Evolutionary conservation across 768 basidiomycete genomes (phyloP).

Genomic region (Lyophyllum semitale): DNA sequence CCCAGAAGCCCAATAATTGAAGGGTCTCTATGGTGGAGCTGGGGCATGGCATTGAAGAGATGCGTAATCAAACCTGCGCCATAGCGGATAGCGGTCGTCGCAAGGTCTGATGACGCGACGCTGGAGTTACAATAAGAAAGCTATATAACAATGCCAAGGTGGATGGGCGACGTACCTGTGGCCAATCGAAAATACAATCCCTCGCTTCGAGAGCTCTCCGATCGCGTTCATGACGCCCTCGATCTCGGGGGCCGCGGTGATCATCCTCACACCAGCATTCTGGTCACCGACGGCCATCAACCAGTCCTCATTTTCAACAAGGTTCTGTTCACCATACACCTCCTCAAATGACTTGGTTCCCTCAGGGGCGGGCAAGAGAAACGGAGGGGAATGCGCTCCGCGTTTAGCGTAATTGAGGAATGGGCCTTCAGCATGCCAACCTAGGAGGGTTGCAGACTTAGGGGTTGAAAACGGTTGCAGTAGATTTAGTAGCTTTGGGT

Average conservation of each 20-base stretch:
- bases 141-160: neutral
- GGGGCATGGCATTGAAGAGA: slow-evolving; percentile 93
- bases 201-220: slow-evolving; percentile 56
- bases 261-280: slow-evolving; percentile 67
- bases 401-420: slow-evolving; percentile 83
- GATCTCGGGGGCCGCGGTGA: slow-evolving; percentile 88
- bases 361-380: slow-evolving; percentile 62
- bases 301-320: slow-evolving; percentile 70
- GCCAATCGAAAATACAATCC: slow-evolving; percentile 83
- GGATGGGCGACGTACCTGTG: slow-evolving; percentile 60
- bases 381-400: slow-evolving; percentile 76
- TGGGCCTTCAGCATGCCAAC: slow-evolving; percentile 92
- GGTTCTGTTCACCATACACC: slow-evolving; percentile 69
- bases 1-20: slow-evolving; percentile 89
- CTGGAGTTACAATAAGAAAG: slow-evolving; percentile 35
- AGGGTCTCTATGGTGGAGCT: slow-evolving; percentile 87
- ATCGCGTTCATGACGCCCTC: slow-evolving; percentile 79
- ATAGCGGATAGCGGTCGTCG: slow-evolving; percentile 65
- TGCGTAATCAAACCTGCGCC: slow-evolving; percentile 90
- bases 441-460: slow-evolving; percentile 71
- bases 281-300: slow-evolving; percentile 49
- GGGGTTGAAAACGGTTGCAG: slow-evolving; percentile 68
- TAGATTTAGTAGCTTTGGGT: slow-evolving; percentile 68
- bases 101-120: slow-evolving; percentile 72
- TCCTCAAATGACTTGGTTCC: slow-evolving; percentile 71